Evolutionary conservation across 2,329 filamentous ascomycete species (phyloP).

Genomic region (Pseudocercospora eumusae): DNA sequence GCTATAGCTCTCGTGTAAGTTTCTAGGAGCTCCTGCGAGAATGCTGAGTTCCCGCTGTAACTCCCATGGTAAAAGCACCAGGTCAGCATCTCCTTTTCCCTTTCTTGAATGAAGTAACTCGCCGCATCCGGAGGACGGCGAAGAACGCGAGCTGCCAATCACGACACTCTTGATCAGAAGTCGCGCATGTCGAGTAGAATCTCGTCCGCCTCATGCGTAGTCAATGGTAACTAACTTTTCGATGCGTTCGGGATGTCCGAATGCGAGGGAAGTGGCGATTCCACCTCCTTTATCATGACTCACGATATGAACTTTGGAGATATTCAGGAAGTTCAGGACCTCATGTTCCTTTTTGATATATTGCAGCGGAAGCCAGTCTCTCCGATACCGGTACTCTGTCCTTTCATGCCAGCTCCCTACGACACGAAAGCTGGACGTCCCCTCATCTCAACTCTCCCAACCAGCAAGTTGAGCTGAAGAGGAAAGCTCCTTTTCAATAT

Average conservation of each 20-base stretch:
- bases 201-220: conserved; percentile 48
- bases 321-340: conserved; percentile 37
- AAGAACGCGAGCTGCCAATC: conserved; percentile 47
- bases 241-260: conserved; percentile 42
- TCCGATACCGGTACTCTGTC: no score
- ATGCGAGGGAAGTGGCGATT: conserved; percentile 45
- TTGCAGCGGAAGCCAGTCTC: no score
- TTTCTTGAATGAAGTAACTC: conserved; percentile 49
- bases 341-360: no score
- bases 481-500: no score
- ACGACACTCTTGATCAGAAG: conserved; percentile 45
- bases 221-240: conserved; percentile 44
- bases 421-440: no score
- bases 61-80: conserved; percentile 53
- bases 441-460: no score
- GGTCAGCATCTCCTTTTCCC: conserved; percentile 47
- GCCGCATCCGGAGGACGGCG: conserved; percentile 50
- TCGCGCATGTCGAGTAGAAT: conserved; percentile 39
- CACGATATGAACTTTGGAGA: conserved; percentile 44
- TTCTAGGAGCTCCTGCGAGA: conserved; percentile 45
- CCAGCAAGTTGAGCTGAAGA: no score
- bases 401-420: no score
- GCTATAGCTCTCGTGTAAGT: conserved; percentile 45
- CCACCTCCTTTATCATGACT: conserved; percentile 52
- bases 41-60: conserved; percentile 45